Base-by-base conservation (phyloP, 208 protist genomes). In the Vickermania spadyakhi region DNA sequence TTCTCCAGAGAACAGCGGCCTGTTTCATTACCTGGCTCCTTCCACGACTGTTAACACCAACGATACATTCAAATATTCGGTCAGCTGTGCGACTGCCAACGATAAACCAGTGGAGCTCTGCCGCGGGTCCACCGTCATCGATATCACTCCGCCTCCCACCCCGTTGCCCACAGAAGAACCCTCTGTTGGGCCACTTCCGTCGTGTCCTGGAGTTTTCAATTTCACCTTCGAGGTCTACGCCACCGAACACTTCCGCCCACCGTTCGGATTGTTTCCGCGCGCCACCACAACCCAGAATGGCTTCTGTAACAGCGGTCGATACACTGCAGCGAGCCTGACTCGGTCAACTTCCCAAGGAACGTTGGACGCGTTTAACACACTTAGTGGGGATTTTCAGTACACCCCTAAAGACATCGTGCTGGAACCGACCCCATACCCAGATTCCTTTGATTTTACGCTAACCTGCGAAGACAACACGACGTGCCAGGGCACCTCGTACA, bases 381-480 rank as follows among this genome's bases (percentile, higher is more conserved):
- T n/a, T n/a, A n/a, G n/a, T n/a, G n/a, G n/a, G n/a, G n/a, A n/a
- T n/a, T n/a, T n/a, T n/a, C n/a, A n/a, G n/a, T n/a, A n/a, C n/a
- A n/a, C n/a, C n/a, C n/a, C n/a, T n/a, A n/a, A n/a, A n/a, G n/a
- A n/a, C n/a, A n/a, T n/a, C n/a, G n/a, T n/a, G n/a, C n/a, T n/a
- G n/a, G n/a, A n/a, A n/a, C n/a, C 36, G 36, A 45, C 11, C 36
- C 7, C 18, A n/a, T 7, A 58, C 57, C 5, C 60, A 27, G 84
- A 93, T 57, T 58, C 71, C 7, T 91, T 94, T 66, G 30, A n/a
- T 0, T 91, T 91, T 59, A 25, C 45, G 26, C 58, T 91, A 18
- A 76, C 45, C 1, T 91, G 84, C 67, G 58, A n/a, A 5, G 50
- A 49, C 13, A 57, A 26, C 41, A 56, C 18, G 41, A 54, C 36